Percentiles rank a stretch among this genome's conserved stretches.
Evolutionary conservation across 805 yeast genomes (phyloP).

Genomic region (Spathaspora girioi): DNA sequence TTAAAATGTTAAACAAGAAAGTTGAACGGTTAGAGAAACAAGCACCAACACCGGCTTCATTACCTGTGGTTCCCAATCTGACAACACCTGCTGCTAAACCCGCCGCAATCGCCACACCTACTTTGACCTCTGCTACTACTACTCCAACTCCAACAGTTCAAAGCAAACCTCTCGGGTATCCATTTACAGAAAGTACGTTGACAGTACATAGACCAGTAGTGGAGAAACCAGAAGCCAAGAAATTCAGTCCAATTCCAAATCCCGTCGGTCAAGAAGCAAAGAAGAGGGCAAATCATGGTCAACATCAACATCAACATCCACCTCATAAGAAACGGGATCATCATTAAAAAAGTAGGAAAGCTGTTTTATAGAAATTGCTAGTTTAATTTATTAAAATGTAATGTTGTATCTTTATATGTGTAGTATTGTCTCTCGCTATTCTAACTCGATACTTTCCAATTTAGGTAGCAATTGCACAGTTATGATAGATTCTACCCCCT

Average conservation of each 20-base stretch:
- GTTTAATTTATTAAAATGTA: not conserved
- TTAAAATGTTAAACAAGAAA: constrained; percentile 51
- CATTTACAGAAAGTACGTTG: constrained; percentile 26
- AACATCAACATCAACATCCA: constrained; percentile 8
- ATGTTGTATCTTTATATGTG: no score
- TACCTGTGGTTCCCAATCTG: not conserved
- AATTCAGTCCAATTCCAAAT: constrained; percentile 4
- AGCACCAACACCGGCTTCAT: constrained; percentile 1
- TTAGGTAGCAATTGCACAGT: no score
- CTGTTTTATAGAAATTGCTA: not conserved
- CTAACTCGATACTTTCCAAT: no score
- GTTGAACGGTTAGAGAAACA: constrained; percentile 48
- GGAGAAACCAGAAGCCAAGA: constrained; percentile 9
- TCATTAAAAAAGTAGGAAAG: not conserved
- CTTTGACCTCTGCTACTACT: not conserved
- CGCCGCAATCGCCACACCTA: not conserved
- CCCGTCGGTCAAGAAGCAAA: not conserved
- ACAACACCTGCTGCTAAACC: not conserved
- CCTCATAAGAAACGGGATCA: constrained; percentile 9
- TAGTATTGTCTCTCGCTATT: no score
- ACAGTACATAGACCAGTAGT: constrained; percentile 27
- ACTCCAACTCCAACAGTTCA: not conserved
- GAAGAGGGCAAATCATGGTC: constrained; percentile 4
- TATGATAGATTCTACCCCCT: no score
- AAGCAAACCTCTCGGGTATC: constrained; percentile 15